Conservation (phyloP, 352 stramenopile genomes). For the Pythium vanterpoolii region DNA sequence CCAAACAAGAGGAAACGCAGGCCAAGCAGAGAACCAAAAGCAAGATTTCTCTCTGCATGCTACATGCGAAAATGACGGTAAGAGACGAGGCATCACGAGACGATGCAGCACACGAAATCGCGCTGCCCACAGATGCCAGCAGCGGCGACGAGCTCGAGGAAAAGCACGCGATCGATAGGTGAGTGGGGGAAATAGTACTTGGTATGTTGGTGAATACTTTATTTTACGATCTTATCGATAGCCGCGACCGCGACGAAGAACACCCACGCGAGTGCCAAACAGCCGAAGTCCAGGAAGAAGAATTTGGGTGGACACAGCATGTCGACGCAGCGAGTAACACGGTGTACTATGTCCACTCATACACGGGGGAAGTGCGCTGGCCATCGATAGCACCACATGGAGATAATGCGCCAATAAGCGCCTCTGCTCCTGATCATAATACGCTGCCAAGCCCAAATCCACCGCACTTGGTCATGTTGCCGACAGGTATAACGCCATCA, state of each 20-base stretch:
- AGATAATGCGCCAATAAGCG: not conserved
- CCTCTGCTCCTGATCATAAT: not conserved
- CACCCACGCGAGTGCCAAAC: not conserved
- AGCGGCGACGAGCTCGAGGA: not conserved
- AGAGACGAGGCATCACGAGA: not conserved
- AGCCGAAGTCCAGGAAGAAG: not conserved
- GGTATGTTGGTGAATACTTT: not conserved
- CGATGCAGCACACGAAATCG: not conserved
- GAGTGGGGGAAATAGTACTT: not conserved
- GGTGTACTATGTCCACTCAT: constrained; percentile 58
- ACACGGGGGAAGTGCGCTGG: constrained; percentile 78
- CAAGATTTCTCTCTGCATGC: not conserved
- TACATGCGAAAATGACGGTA: not conserved
- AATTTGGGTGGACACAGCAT: constrained; percentile 57
- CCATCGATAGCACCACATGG: not conserved
- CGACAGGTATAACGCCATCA: constrained; percentile 50
- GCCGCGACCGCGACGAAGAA: not conserved
- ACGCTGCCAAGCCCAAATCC: constrained; percentile 39
- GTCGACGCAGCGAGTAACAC: constrained; percentile 48
- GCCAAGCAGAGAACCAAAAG: not conserved
- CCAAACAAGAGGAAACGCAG: not conserved
- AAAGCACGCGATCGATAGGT: not conserved
- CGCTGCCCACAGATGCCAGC: not conserved
- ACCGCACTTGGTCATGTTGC: constrained; percentile 54
- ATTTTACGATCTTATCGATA: not conserved